Conservation (phyloP, 257 asterid genomes). For the Hygrophila difformis region DNA sequence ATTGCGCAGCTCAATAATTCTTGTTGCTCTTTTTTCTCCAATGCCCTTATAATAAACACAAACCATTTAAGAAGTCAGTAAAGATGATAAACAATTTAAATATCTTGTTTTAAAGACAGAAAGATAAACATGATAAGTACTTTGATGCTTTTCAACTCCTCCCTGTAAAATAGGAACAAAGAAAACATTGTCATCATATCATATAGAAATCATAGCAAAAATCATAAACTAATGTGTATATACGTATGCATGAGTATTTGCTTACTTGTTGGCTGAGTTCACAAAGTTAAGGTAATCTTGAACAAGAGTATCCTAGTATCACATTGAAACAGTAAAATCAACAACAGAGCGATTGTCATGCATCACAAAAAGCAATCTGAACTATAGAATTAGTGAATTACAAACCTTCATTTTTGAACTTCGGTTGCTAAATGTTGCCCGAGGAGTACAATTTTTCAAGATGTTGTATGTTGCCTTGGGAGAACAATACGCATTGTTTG, state of each 20-base stretch:
- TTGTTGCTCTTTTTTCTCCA: conserved; percentile 77
- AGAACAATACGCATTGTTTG: conserved; percentile 15
- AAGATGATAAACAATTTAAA: neutral
- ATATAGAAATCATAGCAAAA: too few species aligned
- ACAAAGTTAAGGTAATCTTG: conserved; percentile 53
- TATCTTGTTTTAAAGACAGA: neutral
- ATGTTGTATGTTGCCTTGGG: conserved; percentile 21
- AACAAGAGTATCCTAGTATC: conserved; percentile 43
- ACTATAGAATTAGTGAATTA: too few species aligned
- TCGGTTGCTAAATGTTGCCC: conserved; percentile 37
- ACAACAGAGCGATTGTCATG: too few species aligned
- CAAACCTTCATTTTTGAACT: conserved; percentile 61
- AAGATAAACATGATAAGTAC: conserved; percentile 18
- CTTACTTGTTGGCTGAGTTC: conserved; percentile 82
- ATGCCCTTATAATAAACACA: conserved; percentile 46
- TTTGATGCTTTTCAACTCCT: conserved; percentile 61
- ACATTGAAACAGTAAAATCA: too few species aligned
- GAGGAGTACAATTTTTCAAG: conserved; percentile 48
- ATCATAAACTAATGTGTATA: too few species aligned
- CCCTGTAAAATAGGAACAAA: conserved; percentile 37
- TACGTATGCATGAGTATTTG: neutral
- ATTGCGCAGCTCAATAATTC: conserved; percentile 67
- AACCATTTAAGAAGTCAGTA: neutral
- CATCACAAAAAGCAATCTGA: too few species aligned
- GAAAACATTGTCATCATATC: neutral